Evolutionary conservation across 768 basidiomycete species (phyloP), one percentile per base, ranked within the genome.

Genomic region (Chlorophyllum brunneum): DNA sequence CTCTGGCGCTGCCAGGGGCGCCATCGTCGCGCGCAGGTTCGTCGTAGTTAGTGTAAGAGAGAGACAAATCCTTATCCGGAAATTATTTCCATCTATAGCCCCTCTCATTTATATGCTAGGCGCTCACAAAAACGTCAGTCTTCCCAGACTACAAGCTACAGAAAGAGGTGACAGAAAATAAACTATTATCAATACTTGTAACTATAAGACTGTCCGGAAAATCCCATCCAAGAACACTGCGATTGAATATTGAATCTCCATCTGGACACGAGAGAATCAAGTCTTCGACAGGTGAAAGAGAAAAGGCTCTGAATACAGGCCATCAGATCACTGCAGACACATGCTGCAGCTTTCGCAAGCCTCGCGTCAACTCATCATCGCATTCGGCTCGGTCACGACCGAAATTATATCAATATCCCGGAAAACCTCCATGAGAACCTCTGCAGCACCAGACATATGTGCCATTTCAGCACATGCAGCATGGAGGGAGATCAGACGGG

Each of bases 401-500:
- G 43, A 13, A 16, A 41, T 58, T 33, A 46, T 56, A 40, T 67
- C 69, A 16, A 59, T 22, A 23, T 67, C 56, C 18, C 60, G 41
- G 11, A 52, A 56, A n/a, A 60, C 18, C 7, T 48, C 54, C 20
- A 61, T 58, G 6, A 68, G 52, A 55, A 67, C 58, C 48, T 64
- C 65, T 8, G 42, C 58, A 9, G 66, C 69, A 30, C 70, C 67
- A 11, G 69, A 71, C 44, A 69, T 56, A 56, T 67, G 63, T 9
- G 62, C 65, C 39, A 67, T 57, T 40, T 56, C 55, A 8, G 68
- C 63, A 54, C 65, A 66, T n/a, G 65, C 58, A 20, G 65, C 70
- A 43, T 71, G 70, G 40, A 68, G 49, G 11, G 53, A 54, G 7
- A 71, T 59, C 43, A 63, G 68, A n/a, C 41, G 50, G 5, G 65